Base-by-base conservation (phyloP, 805 yeast species). In the Kodamaea hsintzibuensis region DNA sequence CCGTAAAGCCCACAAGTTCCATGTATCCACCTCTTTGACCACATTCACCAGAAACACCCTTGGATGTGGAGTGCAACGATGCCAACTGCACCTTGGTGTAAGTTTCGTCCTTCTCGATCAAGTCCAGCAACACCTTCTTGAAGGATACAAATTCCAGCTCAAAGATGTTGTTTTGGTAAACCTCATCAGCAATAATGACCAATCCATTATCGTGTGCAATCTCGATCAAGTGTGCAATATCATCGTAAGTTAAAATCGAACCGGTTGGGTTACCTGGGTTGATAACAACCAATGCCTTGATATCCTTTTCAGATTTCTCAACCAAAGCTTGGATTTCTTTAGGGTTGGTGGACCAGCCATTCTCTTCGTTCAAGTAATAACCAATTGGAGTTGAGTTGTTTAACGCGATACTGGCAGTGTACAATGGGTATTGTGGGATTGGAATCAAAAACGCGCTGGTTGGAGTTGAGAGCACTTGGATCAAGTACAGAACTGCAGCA, bases 191-290 rank as follows among this genome's bases (percentile, higher is more conserved):
- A 59, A 95, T 87, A 49, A 95, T 80, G 2, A 91, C 93, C 13
- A 95, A 69, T 43, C 96, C 91, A 60, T 91, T 74, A 65, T 86
- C 85, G 14, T 96, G 96, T 33, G 97, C 96, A 53, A 93, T 81
- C 39, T 81, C 77, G 54, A 95, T 77, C 52, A 95, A 80, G 43
- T 85, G 86, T 42, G 78, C 83, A 64, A 95, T 91, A 57, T 86
- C 84, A 4, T 80, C 81, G 49, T 76, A 78, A 8, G 81, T 70
- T 55, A 95, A 77, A 52, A 91, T 84, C 0, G 97, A 82, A 43
- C 99, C 99, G 0, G 99, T 95, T 58, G 99, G 99, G 72, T 95
- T 95, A 54, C 99, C 98, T 1, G 99, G 99, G 74, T 95, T 95
- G 65, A 95, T 95, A 13, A 95, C 89, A 2, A 93, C 98, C 52